Evolutionary conservation across 164 flowering plant species (phyloP), one percentile per base, ranked within the genome.

Genomic region (Platanus orientalis): DNA sequence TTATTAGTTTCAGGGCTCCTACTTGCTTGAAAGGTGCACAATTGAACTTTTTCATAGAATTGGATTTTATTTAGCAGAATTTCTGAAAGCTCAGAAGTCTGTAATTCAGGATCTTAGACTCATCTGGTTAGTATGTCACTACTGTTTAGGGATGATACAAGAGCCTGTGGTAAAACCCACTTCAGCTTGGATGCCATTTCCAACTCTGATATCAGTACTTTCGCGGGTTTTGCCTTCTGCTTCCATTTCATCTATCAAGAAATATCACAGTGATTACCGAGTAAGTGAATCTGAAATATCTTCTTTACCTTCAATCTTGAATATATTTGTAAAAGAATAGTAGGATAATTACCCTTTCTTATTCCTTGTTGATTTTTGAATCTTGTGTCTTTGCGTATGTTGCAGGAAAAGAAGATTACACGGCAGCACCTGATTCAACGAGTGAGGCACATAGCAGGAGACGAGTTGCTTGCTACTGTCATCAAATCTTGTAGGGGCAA

Each of bases 371-470:
- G 24, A 7, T 30, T 19, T 19, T 42, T 7, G 3, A 39, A 24
- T 54, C 13, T n/a, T 23, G 10, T 69, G 42, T 29, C 4, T 16
- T 50, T 55, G 61, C 13, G 34, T n/a, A n/a, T 64, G 36, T 20
- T 36, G 3, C 78, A 84, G 88, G 82, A 68, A 25, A 73, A 52
- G 54, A 86, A 73, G 51, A 71, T 86, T 4, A 45, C 84, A 3
- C 56, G 91, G 58, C 66, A 30, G 14, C 82, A 81, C 40, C 57
- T 86, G 64, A 70, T 86, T 52, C 74, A 58, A 28, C 70, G 45
- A 61, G 71, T 82, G 54, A 79, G 92, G 45, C 64, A 65, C 28
- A 47, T 86, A 28, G 81, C 83, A n/a, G 92, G 92, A 49, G 87
- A 86, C 58, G 49, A 74, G 34, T 61, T 86, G 68, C 61, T 86